Evolutionary conservation across 1,284 basidiomycete species (phyloP).

Genomic region (Cronartium quercuum): DNA sequence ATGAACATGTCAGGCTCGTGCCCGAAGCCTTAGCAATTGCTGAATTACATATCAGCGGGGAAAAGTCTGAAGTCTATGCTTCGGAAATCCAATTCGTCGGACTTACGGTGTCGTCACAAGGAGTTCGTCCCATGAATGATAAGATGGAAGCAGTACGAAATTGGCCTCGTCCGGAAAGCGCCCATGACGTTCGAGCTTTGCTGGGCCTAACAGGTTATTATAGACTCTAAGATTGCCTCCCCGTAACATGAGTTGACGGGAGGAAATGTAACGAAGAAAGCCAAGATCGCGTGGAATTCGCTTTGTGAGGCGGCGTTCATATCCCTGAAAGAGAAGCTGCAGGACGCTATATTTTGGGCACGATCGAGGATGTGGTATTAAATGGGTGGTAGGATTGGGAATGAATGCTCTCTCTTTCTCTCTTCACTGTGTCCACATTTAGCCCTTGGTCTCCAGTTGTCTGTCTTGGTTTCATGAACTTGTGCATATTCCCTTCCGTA

Average conservation of each 20-base stretch:
- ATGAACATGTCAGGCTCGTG: slow-evolving; percentile 9
- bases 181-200: slow-evolving; percentile 50
- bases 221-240: slow-evolving; percentile 47
- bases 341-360: no score
- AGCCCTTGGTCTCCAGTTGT: no score
- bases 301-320: neutral
- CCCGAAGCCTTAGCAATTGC: neutral
- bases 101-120: slow-evolving; percentile 48
- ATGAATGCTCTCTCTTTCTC: no score
- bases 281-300: neutral
- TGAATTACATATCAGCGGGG: slow-evolving; percentile 21
- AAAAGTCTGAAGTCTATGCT: slow-evolving; percentile 35
- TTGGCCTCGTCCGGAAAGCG: slow-evolving; percentile 51
- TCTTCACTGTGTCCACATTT: no score
- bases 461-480: no score
- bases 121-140: slow-evolving; percentile 51
- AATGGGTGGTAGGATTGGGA: no score
- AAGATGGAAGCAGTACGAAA: slow-evolving; percentile 51
- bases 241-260: slow-evolving; percentile 46
- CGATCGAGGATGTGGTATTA: no score
- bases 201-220: slow-evolving; percentile 53
- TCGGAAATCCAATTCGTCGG: slow-evolving; percentile 52
- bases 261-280: neutral
- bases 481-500: no score
- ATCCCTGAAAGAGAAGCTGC: neutral